Evolutionary conservation across 176 grass and related monocot genomes (phyloP).

Genomic region (Bromus sterilis): DNA sequence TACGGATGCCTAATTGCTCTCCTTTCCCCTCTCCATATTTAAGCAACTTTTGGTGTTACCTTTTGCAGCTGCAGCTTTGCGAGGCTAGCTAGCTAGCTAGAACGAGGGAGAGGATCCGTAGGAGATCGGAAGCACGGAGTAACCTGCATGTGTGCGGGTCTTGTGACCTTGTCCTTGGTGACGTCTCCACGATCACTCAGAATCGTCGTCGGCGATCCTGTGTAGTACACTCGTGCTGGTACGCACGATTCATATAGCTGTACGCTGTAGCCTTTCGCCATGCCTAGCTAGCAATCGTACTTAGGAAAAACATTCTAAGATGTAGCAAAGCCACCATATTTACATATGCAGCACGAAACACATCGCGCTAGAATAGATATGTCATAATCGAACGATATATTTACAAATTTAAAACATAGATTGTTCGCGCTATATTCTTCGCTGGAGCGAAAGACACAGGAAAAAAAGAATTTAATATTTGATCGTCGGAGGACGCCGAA

Average conservation of each 20-base stretch:
- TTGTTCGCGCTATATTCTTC: too few relatives aligned
- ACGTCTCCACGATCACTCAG: neutral
- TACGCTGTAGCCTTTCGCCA: conserved; percentile 1
- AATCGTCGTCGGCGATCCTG: neutral
- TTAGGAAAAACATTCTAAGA: too few relatives aligned
- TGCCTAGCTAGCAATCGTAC: neutral
- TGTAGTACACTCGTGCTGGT: neutral
- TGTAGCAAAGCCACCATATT: too few relatives aligned
- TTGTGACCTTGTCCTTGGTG: neutral
- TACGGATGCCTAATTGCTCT: neutral
- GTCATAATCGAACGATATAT: too few relatives aligned
- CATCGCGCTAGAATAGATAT: too few relatives aligned
- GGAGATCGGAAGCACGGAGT: neutral
- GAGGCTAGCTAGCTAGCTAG: neutral
- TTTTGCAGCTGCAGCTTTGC: neutral
- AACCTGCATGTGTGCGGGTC: neutral
- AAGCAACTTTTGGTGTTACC: neutral
- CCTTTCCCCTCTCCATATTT: neutral
- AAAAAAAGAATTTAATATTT: too few relatives aligned
- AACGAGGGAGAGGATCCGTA: neutral
- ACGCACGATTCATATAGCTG: neutral
- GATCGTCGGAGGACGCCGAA: too few relatives aligned
- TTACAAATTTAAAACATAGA: too few relatives aligned
- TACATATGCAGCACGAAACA: too few relatives aligned
- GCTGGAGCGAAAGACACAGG: too few relatives aligned